These are phyloP conservation scores for Rhodotorula sp. DNA, from an alignment of 1,284 basidiomycete genomes.

Conservation along the genomic window DNA sequence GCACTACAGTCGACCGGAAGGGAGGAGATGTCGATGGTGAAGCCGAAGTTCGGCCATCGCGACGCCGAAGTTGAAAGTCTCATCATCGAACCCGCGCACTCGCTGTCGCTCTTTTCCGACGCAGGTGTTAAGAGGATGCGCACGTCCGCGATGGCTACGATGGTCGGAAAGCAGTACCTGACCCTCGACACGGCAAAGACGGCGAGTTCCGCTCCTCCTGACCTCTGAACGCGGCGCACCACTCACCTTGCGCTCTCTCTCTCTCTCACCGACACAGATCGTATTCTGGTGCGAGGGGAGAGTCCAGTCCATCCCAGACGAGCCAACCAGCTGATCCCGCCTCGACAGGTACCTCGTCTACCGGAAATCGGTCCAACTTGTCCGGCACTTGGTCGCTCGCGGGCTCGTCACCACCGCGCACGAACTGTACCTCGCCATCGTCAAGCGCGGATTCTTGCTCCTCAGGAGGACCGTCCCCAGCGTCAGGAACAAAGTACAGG, in stretches of 20 bases:
- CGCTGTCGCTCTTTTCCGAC: background rate
- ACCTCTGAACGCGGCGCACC: too few species aligned
- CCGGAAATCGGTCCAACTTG: conserved; percentile 22
- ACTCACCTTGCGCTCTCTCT: too few species aligned
- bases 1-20: too few species aligned
- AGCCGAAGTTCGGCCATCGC: background rate
- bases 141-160: background rate
- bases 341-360: conserved; percentile 36
- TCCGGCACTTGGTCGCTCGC: conserved; percentile 37
- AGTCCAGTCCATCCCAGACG: background rate
- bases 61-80: background rate
- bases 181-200: conserved; percentile 38
- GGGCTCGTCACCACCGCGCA: conserved; percentile 33
- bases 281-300: background rate
- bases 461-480: conserved; percentile 57
- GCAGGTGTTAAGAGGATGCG: background rate
- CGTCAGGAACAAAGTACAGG: conserved; percentile 63
- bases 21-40: too few species aligned
- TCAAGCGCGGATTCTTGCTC: conserved; percentile 52
- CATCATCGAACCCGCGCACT: background rate
- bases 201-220: conserved; percentile 10
- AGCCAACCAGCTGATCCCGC: background rate
- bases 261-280: background rate
- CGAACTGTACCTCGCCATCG: conserved; percentile 33
- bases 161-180: background rate